Evolutionary conservation across 257 asterid species (phyloP).

Genomic region (Nicotiana noctiflora): DNA sequence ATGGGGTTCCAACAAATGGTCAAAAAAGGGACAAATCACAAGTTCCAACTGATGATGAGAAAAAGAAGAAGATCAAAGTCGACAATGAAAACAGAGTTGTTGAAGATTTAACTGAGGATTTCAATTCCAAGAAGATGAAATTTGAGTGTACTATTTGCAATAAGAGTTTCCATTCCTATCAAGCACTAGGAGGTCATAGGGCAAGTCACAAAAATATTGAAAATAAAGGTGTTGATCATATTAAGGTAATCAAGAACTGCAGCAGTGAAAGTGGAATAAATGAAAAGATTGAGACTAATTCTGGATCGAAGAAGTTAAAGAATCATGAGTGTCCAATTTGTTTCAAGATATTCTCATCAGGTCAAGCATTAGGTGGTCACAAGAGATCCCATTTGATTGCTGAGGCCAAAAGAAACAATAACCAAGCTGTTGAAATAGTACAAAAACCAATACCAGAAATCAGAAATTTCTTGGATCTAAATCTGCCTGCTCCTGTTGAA

Average conservation of each 20-base stretch:
- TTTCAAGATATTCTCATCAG: constrained; percentile 62
- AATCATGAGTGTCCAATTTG: constrained; percentile 76
- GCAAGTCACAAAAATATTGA: constrained; percentile 66
- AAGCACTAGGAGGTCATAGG: constrained; percentile 90
- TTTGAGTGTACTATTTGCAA: constrained; percentile 66
- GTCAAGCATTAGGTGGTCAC: constrained; percentile 93
- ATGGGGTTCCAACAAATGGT: background rate
- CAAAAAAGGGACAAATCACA: constrained; percentile 13
- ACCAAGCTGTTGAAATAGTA: background rate
- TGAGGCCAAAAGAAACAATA: constrained; percentile 23
- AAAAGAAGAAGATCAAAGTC: background rate
- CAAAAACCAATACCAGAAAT: constrained; percentile 31
- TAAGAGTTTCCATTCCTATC: constrained; percentile 64
- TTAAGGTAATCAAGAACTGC: background rate
- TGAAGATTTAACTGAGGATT: background rate
- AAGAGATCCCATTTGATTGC: constrained; percentile 64
- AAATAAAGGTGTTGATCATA: background rate
- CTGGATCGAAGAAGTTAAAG: constrained; percentile 26
- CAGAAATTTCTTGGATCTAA: constrained; percentile 73
- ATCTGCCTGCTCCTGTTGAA: constrained; percentile 83
- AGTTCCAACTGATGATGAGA: background rate
- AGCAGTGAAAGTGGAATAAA: background rate
- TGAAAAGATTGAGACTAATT: constrained; percentile 9
- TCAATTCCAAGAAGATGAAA: constrained; percentile 21
- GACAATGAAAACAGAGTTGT: constrained; percentile 5